These are phyloP conservation scores for Lecanosticta acicola DNA, from an alignment of 2,329 filamentous ascomycete species.

Conservation along the genomic window DNA sequence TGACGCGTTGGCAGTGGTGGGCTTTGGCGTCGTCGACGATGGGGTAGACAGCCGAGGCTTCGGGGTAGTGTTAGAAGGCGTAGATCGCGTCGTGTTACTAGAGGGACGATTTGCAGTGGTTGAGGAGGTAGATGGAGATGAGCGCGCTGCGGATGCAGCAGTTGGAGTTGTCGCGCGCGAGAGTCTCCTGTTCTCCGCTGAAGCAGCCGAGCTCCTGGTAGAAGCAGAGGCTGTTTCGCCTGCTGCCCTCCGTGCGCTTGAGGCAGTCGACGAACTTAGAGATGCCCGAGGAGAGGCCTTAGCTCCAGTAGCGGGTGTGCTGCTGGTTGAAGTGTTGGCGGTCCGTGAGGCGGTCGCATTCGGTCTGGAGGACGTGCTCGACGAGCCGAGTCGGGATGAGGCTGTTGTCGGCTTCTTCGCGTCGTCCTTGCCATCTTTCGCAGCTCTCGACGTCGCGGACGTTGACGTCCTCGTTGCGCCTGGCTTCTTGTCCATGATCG, in stretches of 20 bases:
- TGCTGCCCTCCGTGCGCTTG: background rate
- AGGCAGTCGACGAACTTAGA: background rate
- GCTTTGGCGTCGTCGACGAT: background rate
- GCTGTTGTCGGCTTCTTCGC: slow-evolving; percentile 12
- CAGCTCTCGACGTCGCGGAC: slow-evolving; percentile 1
- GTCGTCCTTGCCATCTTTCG: slow-evolving; percentile 4
- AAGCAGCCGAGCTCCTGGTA: background rate
- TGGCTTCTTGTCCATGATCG: slow-evolving; percentile 1
- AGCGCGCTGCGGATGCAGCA: slow-evolving; percentile 9
- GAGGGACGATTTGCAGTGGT: slow-evolving; percentile 14
- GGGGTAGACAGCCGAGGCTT: slow-evolving; percentile 7
- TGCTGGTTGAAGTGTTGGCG: slow-evolving; percentile 10
- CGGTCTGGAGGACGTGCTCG: slow-evolving; percentile 4
- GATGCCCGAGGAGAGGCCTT: background rate
- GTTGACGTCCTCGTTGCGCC: slow-evolving; percentile 2
- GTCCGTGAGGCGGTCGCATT: slow-evolving; percentile 1
- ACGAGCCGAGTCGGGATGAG: slow-evolving; percentile 6
- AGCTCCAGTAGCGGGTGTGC: slow-evolving; percentile 4
- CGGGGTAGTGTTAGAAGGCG: slow-evolving; percentile 3
- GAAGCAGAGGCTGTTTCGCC: background rate
- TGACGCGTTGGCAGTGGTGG: background rate
- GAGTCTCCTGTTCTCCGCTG: slow-evolving; percentile 6
- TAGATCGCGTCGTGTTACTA: slow-evolving; percentile 4
- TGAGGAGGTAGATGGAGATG: slow-evolving; percentile 6
- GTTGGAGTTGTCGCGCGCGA: slow-evolving; percentile 8